Evolutionary conservation across 768 basidiomycete genomes (phyloP).

Genomic region (Psilocybe azurescens): DNA sequence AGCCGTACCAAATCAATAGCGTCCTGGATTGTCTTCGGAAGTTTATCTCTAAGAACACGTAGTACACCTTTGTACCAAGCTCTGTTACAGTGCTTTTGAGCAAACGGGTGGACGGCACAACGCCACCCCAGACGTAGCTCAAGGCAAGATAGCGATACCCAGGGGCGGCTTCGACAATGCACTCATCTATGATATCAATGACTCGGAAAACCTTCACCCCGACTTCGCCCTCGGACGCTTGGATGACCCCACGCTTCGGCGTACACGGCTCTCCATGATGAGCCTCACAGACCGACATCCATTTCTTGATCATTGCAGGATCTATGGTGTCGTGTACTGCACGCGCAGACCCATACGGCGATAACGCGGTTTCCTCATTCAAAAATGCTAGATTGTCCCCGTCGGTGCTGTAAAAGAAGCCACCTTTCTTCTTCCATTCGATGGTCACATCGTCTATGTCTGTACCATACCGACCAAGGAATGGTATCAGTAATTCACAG

Average conservation of each 20-base stretch:
- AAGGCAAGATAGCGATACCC: constrained; percentile 3
- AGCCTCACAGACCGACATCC: constrained; percentile 4
- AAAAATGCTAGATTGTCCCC: constrained; percentile 6
- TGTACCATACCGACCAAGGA: background rate
- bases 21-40: constrained; percentile 6
- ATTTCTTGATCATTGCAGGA: constrained; percentile 1
- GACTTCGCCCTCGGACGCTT: background rate
- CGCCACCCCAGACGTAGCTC: constrained; percentile 9
- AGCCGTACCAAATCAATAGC: constrained; percentile 4
- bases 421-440: constrained; percentile 1
- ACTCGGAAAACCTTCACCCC: constrained; percentile 6
- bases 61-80: background rate
- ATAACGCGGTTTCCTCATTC: constrained; percentile 1
- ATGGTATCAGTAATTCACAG: background rate
- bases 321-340: background rate
- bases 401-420: background rate
- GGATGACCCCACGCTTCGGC: background rate
- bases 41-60: background rate
- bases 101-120: background rate
- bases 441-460: background rate
- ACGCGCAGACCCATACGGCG: constrained; percentile 5
- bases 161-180: constrained; percentile 2
- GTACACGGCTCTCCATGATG: background rate
- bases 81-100: background rate
- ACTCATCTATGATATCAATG: background rate